Conservation (phyloP, 768 basidiomycete species). For the Podaxis carcinomalis region DNA sequence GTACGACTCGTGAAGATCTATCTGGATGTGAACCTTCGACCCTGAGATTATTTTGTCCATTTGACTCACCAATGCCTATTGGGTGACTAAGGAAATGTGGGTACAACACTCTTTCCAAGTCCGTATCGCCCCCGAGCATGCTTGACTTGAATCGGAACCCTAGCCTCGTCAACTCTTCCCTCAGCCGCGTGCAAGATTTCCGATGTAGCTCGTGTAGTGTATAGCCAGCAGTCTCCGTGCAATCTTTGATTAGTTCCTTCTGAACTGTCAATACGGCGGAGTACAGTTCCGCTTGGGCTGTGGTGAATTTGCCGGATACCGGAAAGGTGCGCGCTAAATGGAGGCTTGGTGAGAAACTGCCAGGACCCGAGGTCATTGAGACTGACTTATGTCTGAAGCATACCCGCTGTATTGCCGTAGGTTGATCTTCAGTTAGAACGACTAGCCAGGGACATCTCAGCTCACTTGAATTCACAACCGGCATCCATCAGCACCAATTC, state of each 20-base stretch:
- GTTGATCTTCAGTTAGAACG: not conserved
- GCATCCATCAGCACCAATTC: conserved; percentile 89
- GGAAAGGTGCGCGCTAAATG: conserved; percentile 83
- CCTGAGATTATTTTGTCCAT: not conserved
- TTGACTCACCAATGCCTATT: conserved; percentile 73
- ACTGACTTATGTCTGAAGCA: conserved; percentile 88
- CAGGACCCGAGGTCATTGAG: not conserved
- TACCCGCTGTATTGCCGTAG: conserved; percentile 59
- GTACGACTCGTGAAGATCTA: conserved; percentile 87
- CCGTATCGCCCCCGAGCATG: conserved; percentile 38
- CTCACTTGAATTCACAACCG: conserved; percentile 86
- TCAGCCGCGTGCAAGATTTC: conserved; percentile 61
- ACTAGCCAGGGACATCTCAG: conserved; percentile 1
- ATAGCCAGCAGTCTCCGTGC: conserved; percentile 50
- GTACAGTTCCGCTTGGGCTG: conserved; percentile 84
- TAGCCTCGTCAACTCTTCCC: conserved; percentile 70
- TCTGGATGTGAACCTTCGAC: conserved; percentile 7
- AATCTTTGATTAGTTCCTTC: conserved; percentile 59
- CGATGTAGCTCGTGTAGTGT: conserved; percentile 77
- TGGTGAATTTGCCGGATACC: conserved; percentile 72
- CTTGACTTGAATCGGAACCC: conserved; percentile 46
- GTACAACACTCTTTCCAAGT: conserved; percentile 76
- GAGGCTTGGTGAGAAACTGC: conserved; percentile 6
- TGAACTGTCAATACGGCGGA: conserved; percentile 69
- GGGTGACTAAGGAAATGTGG: conserved; percentile 93